Base-by-base conservation (phyloP, 2,329 filamentous ascomycete species). In the Orbilia blumenaviensis region DNA sequence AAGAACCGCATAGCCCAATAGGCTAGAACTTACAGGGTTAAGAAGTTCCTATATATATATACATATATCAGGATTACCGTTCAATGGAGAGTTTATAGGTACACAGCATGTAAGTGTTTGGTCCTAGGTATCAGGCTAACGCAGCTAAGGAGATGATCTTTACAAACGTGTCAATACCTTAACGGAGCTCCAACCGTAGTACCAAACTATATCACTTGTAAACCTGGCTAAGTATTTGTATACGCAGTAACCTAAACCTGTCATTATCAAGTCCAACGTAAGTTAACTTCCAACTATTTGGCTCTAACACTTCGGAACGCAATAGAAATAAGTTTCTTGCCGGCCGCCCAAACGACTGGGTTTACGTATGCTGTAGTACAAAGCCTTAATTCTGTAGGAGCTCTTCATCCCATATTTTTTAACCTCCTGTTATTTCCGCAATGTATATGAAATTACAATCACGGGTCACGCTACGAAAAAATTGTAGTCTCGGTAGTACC, bases 331-430 rank as follows among this genome's bases (percentile, higher is more conserved):
- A n/a, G n/a, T n/a, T n/a, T n/a, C n/a, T n/a, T n/a, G n/a, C n/a
- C n/a, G n/a, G n/a, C n/a, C n/a, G n/a, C n/a, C n/a, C n/a, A 38
- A 38, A 38, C 23, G 10, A 29, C 16, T 18, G n/a, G 41, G 21
- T 34, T 4, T 34, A 34, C 48, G 14, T 32, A 23, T 9, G 32
- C 18, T 14, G 32, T 54, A 18, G 27, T 21, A 54, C 52, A 56
- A 14, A 32, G 1, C 25, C 4, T 41, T 21, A 48, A 38, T 25
- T 23, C 2, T n/a, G 38, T n/a, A 68, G 21, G 64, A 60, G 64
- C 64, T 68, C 64, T 34, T 50, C 64, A 16, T 68, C 64, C 50
- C 27, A 60, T 60, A 44, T 60, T 41, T 50, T 29, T 18, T 50
- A 42, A 7, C 10, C 29, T 61, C 12, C 36, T 42, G n/a, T 32